Conservation (phyloP, 1,284 basidiomycete species). For the Trametes polyzona region DNA sequence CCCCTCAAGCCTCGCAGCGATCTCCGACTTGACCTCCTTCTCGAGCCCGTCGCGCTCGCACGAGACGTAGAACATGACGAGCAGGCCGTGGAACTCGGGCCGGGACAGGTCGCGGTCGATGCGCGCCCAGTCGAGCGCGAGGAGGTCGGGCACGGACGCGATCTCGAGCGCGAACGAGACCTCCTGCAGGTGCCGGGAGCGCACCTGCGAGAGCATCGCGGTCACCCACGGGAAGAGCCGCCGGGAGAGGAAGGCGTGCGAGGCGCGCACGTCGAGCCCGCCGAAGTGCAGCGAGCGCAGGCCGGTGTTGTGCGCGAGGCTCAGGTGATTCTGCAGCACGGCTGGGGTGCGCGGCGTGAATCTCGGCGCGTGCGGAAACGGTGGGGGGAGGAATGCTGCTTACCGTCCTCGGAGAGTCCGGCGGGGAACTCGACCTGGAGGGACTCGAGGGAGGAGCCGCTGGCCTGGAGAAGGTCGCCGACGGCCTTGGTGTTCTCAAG, state of each 20-base stretch:
- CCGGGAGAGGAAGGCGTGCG: slow-evolving; percentile 32
- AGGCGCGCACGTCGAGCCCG: slow-evolving; percentile 33
- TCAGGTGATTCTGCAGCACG: slow-evolving; percentile 32
- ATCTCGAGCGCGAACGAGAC: slow-evolving; percentile 36
- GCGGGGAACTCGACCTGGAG: slow-evolving; percentile 36
- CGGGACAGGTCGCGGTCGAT: slow-evolving; percentile 33
- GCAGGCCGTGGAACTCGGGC: slow-evolving; percentile 32
- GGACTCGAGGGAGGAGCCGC: slow-evolving; percentile 35
- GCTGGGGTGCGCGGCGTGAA: slow-evolving; percentile 13
- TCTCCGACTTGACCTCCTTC: slow-evolving; percentile 27
- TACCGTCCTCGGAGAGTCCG: slow-evolving; percentile 32
- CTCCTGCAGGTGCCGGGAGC: slow-evolving; percentile 28
- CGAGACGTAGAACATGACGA: slow-evolving; percentile 33
- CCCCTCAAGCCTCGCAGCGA: slow-evolving; percentile 25
- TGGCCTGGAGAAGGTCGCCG: slow-evolving; percentile 34
- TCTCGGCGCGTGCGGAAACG: no score
- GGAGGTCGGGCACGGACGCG: slow-evolving; percentile 28
- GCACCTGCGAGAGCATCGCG: slow-evolving; percentile 30
- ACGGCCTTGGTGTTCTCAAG: slow-evolving; percentile 34
- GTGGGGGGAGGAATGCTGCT: background rate
- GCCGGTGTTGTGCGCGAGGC: slow-evolving; percentile 36
- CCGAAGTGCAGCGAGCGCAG: slow-evolving; percentile 36
- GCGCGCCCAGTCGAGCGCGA: slow-evolving; percentile 35
- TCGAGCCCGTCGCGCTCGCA: slow-evolving; percentile 25
- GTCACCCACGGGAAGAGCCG: slow-evolving; percentile 35